phyloP scores from a whole-genome alignment of 1,284 basidiomycete genomes.

The Taiwanofungus camphoratus region DNA sequence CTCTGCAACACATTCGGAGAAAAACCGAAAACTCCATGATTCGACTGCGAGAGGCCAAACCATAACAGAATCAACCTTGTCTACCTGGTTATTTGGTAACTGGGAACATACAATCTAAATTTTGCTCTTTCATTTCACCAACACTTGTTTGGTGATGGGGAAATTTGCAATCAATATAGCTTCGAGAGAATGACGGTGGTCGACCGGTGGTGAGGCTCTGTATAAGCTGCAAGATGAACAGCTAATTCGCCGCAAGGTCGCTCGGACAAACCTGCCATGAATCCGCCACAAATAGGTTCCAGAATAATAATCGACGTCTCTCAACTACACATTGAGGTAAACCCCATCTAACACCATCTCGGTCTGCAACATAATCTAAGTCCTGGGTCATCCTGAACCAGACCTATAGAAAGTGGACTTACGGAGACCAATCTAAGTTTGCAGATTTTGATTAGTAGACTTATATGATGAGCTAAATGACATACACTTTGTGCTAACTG shows the following conservation, averaged over 20 bases:
- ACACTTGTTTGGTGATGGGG: conserved; percentile 20
- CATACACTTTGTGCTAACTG: conserved; percentile 32
- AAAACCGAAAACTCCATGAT: conserved; percentile 58
- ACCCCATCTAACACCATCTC: conserved; percentile 39
- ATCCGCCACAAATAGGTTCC: conserved; percentile 37
- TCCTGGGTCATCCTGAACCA: not conserved
- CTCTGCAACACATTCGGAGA: conserved; percentile 58
- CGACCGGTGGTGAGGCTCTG: conserved; percentile 38
- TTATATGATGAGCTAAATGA: conserved; percentile 4
- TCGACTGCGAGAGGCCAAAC: conserved; percentile 35
- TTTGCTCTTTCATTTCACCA: conserved; percentile 24
- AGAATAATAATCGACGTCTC: conserved; percentile 36
- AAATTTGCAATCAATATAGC: conserved; percentile 28
- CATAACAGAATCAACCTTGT: conserved; percentile 5
- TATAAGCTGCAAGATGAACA: conserved; percentile 36
- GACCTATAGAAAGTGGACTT: conserved; percentile 10
- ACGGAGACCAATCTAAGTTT: conserved; percentile 27
- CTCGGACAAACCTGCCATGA: conserved; percentile 25
- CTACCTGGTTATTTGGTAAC: not conserved
- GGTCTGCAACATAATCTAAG: conserved; percentile 27
- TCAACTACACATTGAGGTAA: conserved; percentile 30
- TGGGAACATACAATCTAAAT: conserved; percentile 35
- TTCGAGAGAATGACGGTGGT: conserved; percentile 27
- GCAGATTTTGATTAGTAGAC: not conserved
- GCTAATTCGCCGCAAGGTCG: not conserved